Conservation (phyloP, 345 rosid genomes). For the Citrus maxima region DNA sequence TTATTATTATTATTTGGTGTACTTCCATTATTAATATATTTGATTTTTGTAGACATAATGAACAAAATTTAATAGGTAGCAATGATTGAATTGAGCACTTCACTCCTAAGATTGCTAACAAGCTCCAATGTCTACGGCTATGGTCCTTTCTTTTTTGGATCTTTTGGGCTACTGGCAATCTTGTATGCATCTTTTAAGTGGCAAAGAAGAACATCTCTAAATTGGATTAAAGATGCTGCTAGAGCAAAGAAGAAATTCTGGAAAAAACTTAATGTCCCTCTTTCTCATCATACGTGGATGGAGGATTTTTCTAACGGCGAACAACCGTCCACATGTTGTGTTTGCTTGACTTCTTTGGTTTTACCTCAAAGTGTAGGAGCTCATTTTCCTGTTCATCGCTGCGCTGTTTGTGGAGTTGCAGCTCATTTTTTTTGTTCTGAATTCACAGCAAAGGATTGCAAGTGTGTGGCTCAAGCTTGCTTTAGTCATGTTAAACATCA, state of each 20-base stretch:
- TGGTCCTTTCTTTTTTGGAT: slow-evolving; percentile 38
- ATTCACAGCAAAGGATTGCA: slow-evolving; percentile 58
- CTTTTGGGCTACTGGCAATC: slow-evolving; percentile 39
- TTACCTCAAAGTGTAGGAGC: slow-evolving; percentile 34
- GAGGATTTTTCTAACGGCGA: slow-evolving; percentile 45
- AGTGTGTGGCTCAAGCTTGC: slow-evolving; percentile 62
- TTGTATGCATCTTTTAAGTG: slow-evolving; percentile 48
- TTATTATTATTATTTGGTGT: too few species aligned
- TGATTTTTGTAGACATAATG: neutral
- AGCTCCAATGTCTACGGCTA: slow-evolving; percentile 32
- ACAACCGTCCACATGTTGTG: slow-evolving; percentile 60
- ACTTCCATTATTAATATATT: too few species aligned
- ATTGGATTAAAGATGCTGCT: slow-evolving; percentile 67
- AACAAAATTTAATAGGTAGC: neutral
- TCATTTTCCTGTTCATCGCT: slow-evolving; percentile 44
- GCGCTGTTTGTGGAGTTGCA: slow-evolving; percentile 58
- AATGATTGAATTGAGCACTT: slow-evolving; percentile 48
- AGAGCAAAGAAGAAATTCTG: slow-evolving; percentile 51
- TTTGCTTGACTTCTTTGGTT: slow-evolving; percentile 49
- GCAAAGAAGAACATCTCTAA: slow-evolving; percentile 52
- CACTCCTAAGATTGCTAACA: slow-evolving; percentile 34
- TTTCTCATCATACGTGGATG: slow-evolving; percentile 55
- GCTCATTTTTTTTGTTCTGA: slow-evolving; percentile 66
- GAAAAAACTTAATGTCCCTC: slow-evolving; percentile 56
- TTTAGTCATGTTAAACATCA: slow-evolving; percentile 53